phyloP scores from a whole-genome alignment of 768 basidiomycete genomes.

The Austroboletus eburneus region DNA sequence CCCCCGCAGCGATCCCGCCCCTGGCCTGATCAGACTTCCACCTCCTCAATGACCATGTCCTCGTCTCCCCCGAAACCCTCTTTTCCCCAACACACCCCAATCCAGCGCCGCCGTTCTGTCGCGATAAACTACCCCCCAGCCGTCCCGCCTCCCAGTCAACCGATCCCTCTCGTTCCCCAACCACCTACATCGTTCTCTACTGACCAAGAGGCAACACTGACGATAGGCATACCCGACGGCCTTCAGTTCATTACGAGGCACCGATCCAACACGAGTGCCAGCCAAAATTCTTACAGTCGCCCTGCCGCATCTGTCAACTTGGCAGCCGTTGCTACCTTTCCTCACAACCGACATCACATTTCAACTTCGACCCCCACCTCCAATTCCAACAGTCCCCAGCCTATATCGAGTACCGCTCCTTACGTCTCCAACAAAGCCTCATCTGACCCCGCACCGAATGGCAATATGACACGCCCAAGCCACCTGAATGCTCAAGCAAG shows the following conservation, averaged over 20 bases:
- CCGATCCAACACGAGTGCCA: constrained; percentile 36
- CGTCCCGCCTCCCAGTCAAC: constrained; percentile 67
- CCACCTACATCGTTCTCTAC: constrained; percentile 17
- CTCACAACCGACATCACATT: constrained; percentile 45
- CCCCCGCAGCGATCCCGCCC: constrained; percentile 30
- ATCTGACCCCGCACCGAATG: constrained; percentile 56
- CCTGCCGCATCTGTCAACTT: constrained; percentile 46
- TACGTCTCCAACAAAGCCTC: constrained; percentile 44
- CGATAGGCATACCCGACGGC: constrained; percentile 26
- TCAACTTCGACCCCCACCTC: constrained; percentile 23
- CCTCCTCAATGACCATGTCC: constrained; percentile 24
- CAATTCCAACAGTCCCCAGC: constrained; percentile 27
- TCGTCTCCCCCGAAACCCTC: constrained; percentile 30
- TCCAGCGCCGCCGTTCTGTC: constrained; percentile 65
- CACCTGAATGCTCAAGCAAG: constrained; percentile 18
- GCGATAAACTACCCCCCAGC: constrained; percentile 61
- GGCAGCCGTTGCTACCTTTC: constrained; percentile 58
- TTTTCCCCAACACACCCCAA: constrained; percentile 24
- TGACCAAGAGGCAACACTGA: constrained; percentile 19
- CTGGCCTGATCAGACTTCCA: constrained; percentile 29
- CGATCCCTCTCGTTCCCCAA: constrained; percentile 65
- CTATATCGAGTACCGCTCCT: constrained; percentile 12
- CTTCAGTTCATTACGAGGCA: constrained; percentile 25
- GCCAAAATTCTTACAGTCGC: constrained; percentile 28
- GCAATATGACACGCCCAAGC: constrained; percentile 40